phyloP scores from a whole-genome alignment of 1,139 yeast genomes.

The Debaryomyces udenii region DNA sequence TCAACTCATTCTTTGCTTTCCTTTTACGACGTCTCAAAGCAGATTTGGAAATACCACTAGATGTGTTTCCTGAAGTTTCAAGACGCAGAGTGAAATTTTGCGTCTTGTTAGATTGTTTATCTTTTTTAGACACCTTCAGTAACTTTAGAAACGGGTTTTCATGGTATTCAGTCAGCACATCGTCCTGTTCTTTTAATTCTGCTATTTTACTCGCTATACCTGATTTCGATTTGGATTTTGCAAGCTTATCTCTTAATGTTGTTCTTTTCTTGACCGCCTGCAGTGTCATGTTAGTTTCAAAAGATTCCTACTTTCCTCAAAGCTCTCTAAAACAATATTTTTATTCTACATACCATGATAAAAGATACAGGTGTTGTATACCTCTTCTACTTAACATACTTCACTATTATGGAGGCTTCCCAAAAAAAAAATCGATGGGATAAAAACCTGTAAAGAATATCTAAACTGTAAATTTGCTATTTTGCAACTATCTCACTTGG shows the following conservation, averaged over 20 bases:
- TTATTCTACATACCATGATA: conserved; percentile 3
- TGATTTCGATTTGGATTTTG: conserved; percentile 23
- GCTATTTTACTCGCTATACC: conserved; percentile 29
- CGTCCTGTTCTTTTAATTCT: conserved; percentile 26
- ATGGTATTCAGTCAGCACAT: conserved; percentile 24
- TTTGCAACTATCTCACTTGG: conserved; percentile 3
- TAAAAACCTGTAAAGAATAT: conserved; percentile 3
- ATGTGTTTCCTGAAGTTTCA: conserved; percentile 34
- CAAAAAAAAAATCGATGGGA: conserved; percentile 7
- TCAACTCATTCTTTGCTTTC: conserved; percentile 61
- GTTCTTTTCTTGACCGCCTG: conserved; percentile 44
- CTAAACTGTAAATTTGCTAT: conserved; percentile 2
- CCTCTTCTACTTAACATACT: background rate
- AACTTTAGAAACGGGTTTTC: conserved; percentile 60
- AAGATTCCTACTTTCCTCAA: conserved; percentile 8
- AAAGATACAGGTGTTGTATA: background rate
- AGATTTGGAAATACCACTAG: conserved; percentile 60
- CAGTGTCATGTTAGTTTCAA: conserved; percentile 19
- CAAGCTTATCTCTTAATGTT: conserved; percentile 38
- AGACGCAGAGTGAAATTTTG: conserved; percentile 32
- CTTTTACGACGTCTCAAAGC: conserved; percentile 67
- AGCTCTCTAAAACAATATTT: background rate
- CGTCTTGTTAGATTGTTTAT: conserved; percentile 46
- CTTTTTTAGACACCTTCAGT: conserved; percentile 56
- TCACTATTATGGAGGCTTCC: background rate